Evolutionary conservation across 441 rosid species (phyloP).

Genomic region (Aleurites moluccanus): DNA sequence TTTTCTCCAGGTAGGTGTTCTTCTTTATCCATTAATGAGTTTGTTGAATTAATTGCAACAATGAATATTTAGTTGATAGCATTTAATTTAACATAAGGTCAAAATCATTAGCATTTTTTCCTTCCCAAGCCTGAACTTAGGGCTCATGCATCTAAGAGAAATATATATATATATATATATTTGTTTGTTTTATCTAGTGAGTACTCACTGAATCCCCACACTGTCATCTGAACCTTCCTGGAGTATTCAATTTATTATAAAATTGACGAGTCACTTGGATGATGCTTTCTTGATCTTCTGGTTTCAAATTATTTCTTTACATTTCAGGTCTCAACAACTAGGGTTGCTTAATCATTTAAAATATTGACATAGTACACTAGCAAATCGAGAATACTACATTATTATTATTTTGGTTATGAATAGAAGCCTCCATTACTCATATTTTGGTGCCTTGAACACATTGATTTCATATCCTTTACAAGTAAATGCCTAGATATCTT

Average conservation of each 20-base stretch:
- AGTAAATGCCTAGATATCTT: constrained; percentile 30
- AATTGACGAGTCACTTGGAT: constrained; percentile 5
- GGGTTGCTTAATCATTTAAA: constrained; percentile 37
- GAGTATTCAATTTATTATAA: constrained; percentile 20
- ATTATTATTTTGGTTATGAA: constrained; percentile 27
- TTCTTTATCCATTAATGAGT: constrained; percentile 34
- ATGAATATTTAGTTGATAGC: constrained; percentile 16
- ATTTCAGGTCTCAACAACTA: constrained; percentile 62
- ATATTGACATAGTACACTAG: constrained; percentile 15
- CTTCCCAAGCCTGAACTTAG: constrained; percentile 31
- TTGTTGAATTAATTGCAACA: constrained; percentile 30
- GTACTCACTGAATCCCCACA: constrained; percentile 51
- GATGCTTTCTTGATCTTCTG: constrained; percentile 12
- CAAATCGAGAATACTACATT: constrained; percentile 33
- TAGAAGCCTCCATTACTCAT: constrained; percentile 63
- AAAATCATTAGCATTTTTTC: constrained; percentile 27
- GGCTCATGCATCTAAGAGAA: constrained; percentile 58
- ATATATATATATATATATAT: too few relatives aligned
- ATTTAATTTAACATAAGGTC: constrained; percentile 31
- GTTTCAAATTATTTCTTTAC: constrained; percentile 19
- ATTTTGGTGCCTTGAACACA: constrained; percentile 54
- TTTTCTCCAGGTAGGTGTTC: constrained; percentile 27
- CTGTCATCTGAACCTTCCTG: constrained; percentile 60
- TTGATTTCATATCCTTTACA: constrained; percentile 59
- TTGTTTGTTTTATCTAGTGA: constrained; percentile 50